Base-by-base conservation (phyloP, 208 protist genomes). In the Jaenimonas drosophilae region DNA sequence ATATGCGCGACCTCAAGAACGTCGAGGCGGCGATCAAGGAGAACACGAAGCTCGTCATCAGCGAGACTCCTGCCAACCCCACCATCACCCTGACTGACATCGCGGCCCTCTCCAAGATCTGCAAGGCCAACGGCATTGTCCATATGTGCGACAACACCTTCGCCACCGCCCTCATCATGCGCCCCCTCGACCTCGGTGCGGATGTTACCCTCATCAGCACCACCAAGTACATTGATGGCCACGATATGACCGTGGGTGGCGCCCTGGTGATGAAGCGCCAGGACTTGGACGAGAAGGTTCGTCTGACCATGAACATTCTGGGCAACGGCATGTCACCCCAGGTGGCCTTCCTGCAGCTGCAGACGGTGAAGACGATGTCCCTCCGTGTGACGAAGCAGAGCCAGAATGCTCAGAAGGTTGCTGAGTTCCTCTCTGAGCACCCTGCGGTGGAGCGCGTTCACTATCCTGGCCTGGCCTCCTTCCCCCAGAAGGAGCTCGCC, bases 201-300 rank as follows among this genome's bases (percentile, higher is more conserved):
- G 95, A 99, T 51, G 69, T 99, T 19, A 96, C 94, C 2, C 64
- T 98, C 12, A 89, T 97, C 64, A 97, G 88, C 49, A 93, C 95
- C 16, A 98, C 94, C 44, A 99, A 99, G 76, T 98, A 94, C 61
- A 71, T 98, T 27, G 96, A 98, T 54, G 96, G 97, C 47, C 96
- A 98, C 64, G 88, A 90, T 54, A 96, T 98, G 69, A 94, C 88
- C 11, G 82, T 99, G 46, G 85, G 84, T 39, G 97, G 97, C 24
- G 76, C 88, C 25, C 57, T 90, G 20, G 67, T 87, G 7, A 77
- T 47, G 20, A 83, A 81, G 34, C 47, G 46, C 53, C 85, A 94
- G 49, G 85, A 88, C 28, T 32, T 96, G 12, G 77, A 78, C 48
- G 75, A 75, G 7, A 81, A 87, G 59, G 27, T 97, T 4, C 83